phyloP scores from a whole-genome alignment of 495 filamentous ascomycete genomes.

The Penicillium cataractarum region DNA sequence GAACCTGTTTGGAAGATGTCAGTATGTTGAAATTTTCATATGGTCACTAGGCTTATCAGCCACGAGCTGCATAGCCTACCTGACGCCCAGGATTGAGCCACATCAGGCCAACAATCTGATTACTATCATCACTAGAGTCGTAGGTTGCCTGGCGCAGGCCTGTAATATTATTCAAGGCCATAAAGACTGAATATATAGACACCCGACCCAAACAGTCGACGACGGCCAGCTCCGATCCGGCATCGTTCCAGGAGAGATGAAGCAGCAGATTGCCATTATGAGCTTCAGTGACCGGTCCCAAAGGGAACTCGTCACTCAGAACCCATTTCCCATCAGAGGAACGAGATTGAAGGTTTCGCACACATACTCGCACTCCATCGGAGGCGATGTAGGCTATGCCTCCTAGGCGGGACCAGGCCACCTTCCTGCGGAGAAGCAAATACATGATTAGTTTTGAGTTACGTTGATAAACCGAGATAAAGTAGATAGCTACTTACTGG shows the following conservation, averaged over 20 bases:
- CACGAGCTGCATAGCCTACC: neutral
- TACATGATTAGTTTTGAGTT: neutral
- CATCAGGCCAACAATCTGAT: constrained; percentile 77
- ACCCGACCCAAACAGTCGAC: constrained; percentile 75
- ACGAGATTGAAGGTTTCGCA: constrained; percentile 72
- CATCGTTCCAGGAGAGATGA: constrained; percentile 81
- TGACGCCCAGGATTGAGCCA: constrained; percentile 68
- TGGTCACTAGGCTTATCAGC: neutral
- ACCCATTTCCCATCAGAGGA: constrained; percentile 74
- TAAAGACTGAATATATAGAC: constrained; percentile 63
- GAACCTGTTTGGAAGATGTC: constrained; percentile 34
- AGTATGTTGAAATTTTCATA: neutral
- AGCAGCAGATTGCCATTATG: constrained; percentile 59
- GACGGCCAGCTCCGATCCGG: constrained; percentile 73
- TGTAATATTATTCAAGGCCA: constrained; percentile 68
- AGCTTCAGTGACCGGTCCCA: constrained; percentile 46
- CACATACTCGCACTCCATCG: constrained; percentile 67
- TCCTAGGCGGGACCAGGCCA: constrained; percentile 89
- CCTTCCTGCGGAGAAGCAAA: constrained; percentile 53
- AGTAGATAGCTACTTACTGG: constrained; percentile 62
- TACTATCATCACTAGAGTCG: constrained; percentile 70
- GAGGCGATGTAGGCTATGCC: constrained; percentile 80
- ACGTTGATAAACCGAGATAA: neutral
- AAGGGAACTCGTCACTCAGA: constrained; percentile 64
- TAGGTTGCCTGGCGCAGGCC: constrained; percentile 54